These are phyloP conservation scores for Plenodomus lindquistii DNA, from an alignment of 2,329 filamentous ascomycete genomes.

Conservation along the genomic window DNA sequence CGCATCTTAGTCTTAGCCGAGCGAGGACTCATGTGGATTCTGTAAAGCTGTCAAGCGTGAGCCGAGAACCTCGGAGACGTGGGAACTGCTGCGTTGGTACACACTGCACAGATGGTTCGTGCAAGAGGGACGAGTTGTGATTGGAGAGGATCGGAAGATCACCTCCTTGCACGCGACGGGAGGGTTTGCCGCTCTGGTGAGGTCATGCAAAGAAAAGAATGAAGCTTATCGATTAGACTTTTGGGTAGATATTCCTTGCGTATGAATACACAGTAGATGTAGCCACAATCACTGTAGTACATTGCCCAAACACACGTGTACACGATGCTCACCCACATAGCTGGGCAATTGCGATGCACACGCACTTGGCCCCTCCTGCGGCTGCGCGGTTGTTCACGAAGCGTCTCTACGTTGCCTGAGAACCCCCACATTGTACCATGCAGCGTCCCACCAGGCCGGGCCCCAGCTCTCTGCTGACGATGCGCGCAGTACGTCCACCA, in stretches of 20 bases:
- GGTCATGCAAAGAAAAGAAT: too few relatives aligned
- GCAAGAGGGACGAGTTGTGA: not conserved
- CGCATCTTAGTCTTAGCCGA: not conserved
- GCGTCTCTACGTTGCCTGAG: conserved; percentile 47
- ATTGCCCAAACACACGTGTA: too few relatives aligned
- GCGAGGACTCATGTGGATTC: conserved; percentile 1
- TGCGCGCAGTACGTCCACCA: not conserved
- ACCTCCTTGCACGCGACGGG: not conserved
- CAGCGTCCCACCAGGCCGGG: not conserved
- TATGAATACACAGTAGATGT: too few relatives aligned
- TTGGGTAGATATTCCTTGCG: too few relatives aligned
- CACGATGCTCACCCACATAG: conserved; percentile 26
- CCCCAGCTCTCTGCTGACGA: not conserved
- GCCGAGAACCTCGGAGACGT: not conserved
- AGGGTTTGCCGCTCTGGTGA: conserved; percentile 3
- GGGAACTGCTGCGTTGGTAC: not conserved
- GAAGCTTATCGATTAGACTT: conserved; percentile 15
- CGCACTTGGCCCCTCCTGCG: conserved; percentile 16
- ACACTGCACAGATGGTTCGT: too few relatives aligned
- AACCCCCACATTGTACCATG: conserved; percentile 48
- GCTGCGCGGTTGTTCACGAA: conserved; percentile 27
- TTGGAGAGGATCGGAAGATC: not conserved
- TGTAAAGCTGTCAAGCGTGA: not conserved
- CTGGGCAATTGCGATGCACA: conserved; percentile 6
- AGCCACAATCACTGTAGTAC: too few relatives aligned